A percentile compares a stretch with the other conserved stretches of the same genome.
phyloP scores from a whole-genome alignment of 805 yeast species.

The Spathaspora hagerdaliae region DNA sequence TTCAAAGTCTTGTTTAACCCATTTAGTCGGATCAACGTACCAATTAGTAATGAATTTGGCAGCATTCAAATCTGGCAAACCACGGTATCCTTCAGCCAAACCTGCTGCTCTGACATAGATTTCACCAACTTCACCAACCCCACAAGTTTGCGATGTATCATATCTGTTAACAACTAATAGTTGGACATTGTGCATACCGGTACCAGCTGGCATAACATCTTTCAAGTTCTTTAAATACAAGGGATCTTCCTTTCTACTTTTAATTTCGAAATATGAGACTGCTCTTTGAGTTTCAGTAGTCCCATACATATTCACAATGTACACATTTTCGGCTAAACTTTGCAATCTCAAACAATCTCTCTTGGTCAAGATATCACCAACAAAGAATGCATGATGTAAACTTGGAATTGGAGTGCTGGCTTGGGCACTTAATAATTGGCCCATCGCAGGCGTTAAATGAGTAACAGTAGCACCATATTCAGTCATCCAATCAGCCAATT shows the following conservation, averaged over 20 bases:
- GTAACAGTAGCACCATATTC: slow-evolving; percentile 90
- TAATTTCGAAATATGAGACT: slow-evolving; percentile 89
- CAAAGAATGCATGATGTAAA: slow-evolving; percentile 95
- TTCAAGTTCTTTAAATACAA: slow-evolving; percentile 77
- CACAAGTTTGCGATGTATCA: slow-evolving; percentile 87
- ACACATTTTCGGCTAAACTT: slow-evolving; percentile 83
- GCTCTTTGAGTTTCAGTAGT: slow-evolving; percentile 99
- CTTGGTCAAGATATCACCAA: slow-evolving; percentile 95
- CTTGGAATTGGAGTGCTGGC: slow-evolving; percentile 83
- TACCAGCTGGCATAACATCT: slow-evolving; percentile 98
- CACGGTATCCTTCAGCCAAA: slow-evolving; percentile 92
- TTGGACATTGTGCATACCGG: slow-evolving; percentile 95
- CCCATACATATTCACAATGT: slow-evolving; percentile 97
- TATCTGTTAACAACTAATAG: slow-evolving; percentile 87
- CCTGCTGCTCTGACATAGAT: slow-evolving; percentile 98
- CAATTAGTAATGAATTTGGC: slow-evolving; percentile 88
- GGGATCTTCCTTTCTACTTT: slow-evolving; percentile 65
- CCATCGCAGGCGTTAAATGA: slow-evolving; percentile 99
- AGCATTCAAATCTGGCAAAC: slow-evolving; percentile 81
- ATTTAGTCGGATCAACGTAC: slow-evolving; percentile 69
- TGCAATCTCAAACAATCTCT: slow-evolving; percentile 94
- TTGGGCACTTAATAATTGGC: slow-evolving; percentile 93
- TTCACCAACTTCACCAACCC: slow-evolving; percentile 98
- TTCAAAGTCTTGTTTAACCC: slow-evolving; percentile 54
- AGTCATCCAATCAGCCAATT: slow-evolving; percentile 96